Conservation (phyloP, 495 filamentous ascomycete species). For the Annulohypoxylon moriforme region DNA sequence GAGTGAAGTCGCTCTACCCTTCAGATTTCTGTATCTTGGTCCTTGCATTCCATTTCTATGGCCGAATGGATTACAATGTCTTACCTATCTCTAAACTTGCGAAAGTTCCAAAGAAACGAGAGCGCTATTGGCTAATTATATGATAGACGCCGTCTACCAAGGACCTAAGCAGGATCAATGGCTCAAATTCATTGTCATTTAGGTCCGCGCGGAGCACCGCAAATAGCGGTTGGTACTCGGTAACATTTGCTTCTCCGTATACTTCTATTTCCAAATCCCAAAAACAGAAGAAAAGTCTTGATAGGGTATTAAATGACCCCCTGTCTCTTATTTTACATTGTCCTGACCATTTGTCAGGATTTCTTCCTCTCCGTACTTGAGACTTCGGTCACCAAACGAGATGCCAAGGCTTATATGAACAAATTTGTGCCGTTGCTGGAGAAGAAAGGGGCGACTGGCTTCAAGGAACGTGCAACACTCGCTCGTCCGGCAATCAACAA, state of each 20-base stretch:
- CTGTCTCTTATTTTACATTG: background rate
- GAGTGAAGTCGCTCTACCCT: slow-evolving; percentile 27
- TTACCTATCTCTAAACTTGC: background rate
- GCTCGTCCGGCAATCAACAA: slow-evolving; percentile 19
- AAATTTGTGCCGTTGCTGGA: slow-evolving; percentile 71
- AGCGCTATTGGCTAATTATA: slow-evolving; percentile 9
- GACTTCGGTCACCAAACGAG: slow-evolving; percentile 87
- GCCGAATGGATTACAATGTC: background rate
- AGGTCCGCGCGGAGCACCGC: slow-evolving; percentile 39
- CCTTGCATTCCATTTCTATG: background rate
- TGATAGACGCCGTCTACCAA: slow-evolving; percentile 43
- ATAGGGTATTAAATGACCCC: slow-evolving; percentile 48
- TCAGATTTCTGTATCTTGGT: background rate
- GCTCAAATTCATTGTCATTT: slow-evolving; percentile 31
- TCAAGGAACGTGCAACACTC: slow-evolving; percentile 52
- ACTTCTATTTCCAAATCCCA: slow-evolving; percentile 54
- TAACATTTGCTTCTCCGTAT: slow-evolving; percentile 45
- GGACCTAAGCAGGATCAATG: slow-evolving; percentile 38
- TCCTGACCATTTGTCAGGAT: slow-evolving; percentile 65
- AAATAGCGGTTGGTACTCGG: slow-evolving; percentile 42
- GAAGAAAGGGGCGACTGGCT: slow-evolving; percentile 52
- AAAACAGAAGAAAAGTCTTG: slow-evolving; percentile 57
- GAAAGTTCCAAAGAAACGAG: background rate
- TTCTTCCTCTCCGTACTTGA: slow-evolving; percentile 84
- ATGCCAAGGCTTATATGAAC: slow-evolving; percentile 87